phyloP scores from a whole-genome alignment of 257 asterid species.

The Capsicum baccatum region DNA sequence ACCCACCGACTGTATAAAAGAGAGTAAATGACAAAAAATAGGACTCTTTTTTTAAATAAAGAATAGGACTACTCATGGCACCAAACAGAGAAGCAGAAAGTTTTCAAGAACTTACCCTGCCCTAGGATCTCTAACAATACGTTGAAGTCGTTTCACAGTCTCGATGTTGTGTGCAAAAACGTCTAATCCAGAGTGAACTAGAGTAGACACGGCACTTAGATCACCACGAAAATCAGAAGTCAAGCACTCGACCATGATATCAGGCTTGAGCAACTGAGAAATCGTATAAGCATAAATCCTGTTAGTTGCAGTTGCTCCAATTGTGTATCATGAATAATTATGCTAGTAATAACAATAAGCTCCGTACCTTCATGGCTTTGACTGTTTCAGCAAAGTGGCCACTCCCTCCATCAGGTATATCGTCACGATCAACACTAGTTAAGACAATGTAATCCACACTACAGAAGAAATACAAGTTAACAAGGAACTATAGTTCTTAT shows the following conservation, averaged over 20 bases:
- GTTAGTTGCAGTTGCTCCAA: background rate
- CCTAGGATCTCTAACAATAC: slow-evolving; percentile 95
- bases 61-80: background rate
- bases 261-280: slow-evolving; percentile 81
- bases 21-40: background rate
- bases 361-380: slow-evolving; percentile 78
- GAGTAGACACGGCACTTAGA: slow-evolving; percentile 71
- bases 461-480: slow-evolving; percentile 37
- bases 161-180: slow-evolving; percentile 96
- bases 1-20: background rate
- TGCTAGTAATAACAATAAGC: background rate
- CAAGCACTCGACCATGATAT: slow-evolving; percentile 90
- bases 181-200: slow-evolving; percentile 88
- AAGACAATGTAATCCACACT: slow-evolving; percentile 96
- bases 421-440: slow-evolving; percentile 97
- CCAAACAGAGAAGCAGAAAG: slow-evolving; percentile 19
- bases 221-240: slow-evolving; percentile 98
- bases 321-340: background rate
- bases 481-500: background rate
- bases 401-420: slow-evolving; percentile 96
- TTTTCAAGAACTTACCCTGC: slow-evolving; percentile 75
- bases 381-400: slow-evolving; percentile 96
- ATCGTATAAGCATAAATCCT: slow-evolving; percentile 21
- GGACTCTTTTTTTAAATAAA: background rate
- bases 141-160: slow-evolving; percentile 86